These are phyloP conservation scores for Oryza meyeriana DNA, from an alignment of 176 grass and related monocot genomes.

Conservation along the genomic window DNA sequence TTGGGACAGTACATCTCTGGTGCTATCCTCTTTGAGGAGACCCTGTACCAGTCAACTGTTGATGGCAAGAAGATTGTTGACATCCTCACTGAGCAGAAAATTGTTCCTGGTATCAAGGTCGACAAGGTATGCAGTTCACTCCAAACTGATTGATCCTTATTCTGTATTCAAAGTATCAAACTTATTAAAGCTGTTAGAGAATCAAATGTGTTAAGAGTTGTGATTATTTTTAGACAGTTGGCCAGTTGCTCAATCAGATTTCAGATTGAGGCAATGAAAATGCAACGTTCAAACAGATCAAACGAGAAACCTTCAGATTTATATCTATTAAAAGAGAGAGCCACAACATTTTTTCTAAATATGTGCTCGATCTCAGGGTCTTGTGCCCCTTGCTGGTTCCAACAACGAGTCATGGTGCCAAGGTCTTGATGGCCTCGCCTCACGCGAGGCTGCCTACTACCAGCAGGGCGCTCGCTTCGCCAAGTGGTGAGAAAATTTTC, in stretches of 20 bases:
- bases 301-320: neutral
- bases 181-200: neutral
- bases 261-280: neutral
- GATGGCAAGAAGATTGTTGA: slow-evolving; percentile 99
- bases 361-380: slow-evolving; percentile 56
- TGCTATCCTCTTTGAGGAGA: slow-evolving; percentile 97
- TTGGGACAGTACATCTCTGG: slow-evolving; percentile 94
- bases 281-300: neutral
- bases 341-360: neutral
- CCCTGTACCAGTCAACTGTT: slow-evolving; percentile 90
- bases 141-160: neutral
- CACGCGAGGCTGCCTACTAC: slow-evolving; percentile 92
- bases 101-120: slow-evolving; percentile 95
- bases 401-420: slow-evolving; percentile 98
- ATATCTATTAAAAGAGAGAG: neutral
- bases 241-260: neutral
- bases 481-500: slow-evolving; percentile 75
- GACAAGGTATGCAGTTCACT: slow-evolving; percentile 69
- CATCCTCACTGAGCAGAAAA: slow-evolving; percentile 72
- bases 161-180: neutral
- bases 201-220: neutral
- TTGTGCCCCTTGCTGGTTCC: slow-evolving; percentile 89
- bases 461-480: slow-evolving; percentile 92
- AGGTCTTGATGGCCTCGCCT: slow-evolving; percentile 96
- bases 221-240: neutral